A percentile compares a stretch with the other conserved stretches of the same genome.
These are phyloP conservation scores for Wallacemonas sp. DNA, from an alignment of 208 protist species.

Conservation along the genomic window DNA sequence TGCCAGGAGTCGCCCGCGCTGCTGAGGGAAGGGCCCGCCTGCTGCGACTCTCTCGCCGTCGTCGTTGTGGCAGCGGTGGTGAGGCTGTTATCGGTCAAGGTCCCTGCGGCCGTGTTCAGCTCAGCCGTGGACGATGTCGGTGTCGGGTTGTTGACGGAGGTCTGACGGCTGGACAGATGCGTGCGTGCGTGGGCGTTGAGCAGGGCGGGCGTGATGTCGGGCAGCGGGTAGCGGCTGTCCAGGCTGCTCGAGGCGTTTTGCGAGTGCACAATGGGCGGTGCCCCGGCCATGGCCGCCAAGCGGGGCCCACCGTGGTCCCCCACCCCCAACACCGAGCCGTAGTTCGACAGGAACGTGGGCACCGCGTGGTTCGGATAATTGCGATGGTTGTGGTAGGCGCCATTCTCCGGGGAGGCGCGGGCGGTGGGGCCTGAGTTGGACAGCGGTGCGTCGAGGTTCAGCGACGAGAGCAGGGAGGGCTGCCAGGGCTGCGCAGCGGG, in stretches of 20 bases:
- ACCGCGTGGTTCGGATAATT: not conserved
- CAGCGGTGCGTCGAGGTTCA: not conserved
- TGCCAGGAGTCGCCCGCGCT: no score
- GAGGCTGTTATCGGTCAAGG: no score
- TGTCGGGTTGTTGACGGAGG: no score
- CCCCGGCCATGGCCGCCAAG: not conserved
- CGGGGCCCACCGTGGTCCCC: not conserved
- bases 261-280: not conserved
- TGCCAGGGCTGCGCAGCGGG: not conserved
- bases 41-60: no score
- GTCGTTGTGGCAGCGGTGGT: no score
- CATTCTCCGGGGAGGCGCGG: not conserved
- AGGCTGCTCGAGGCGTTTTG: not conserved
- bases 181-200: no score
- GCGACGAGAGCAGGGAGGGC: not conserved
- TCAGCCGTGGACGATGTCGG: no score
- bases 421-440: not conserved
- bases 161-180: no score
- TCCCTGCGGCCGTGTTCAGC: no score
- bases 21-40: no score
- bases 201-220: no score
- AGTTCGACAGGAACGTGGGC: not conserved
- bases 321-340: not conserved
- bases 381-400: not conserved
- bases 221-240: no score